Evolutionary conservation across 2,329 filamentous ascomycete species (phyloP), one percentile per base, ranked within the genome.

Genomic region (Huntiella savannae): DNA sequence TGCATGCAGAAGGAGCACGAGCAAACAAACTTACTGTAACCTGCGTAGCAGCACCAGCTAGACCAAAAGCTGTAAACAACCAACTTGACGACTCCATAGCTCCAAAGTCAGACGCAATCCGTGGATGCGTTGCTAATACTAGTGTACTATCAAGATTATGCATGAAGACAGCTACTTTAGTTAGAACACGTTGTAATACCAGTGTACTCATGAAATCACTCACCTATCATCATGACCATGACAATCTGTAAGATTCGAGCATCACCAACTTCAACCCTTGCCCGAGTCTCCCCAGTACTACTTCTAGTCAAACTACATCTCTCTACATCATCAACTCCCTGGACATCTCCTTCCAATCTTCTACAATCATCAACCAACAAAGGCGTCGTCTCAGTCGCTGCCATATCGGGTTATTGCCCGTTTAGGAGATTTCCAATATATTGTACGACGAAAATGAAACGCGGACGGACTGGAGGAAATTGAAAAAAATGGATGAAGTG

Each of bases 71-170:
- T 1, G 57, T 57, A 8, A 60, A 56, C 0, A 61, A 42, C 59
- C 56, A 59, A 49, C 67, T 73, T 3, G 73, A 75, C 44, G 71
- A 66, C 12, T 65, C 66, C 4, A 79, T 55, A 33, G 66, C 63
- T 45, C 69, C 62, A 53, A 79, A 79, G 46, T 77, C 69, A 7
- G 74, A 79, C 0, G 73, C 69, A 45, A 79, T 75, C 3, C 63
- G 63, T 1, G 71, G 70, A 49, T 79, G 74, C 0, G 78, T 80
- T 0, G 80, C 78, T 32, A 84, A 61, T 0, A 84, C 68, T 0
- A 84, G 61, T 1, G 75, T 77, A 0, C 63, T 60, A 54, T 85
- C 80, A 12, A 72, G 70, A 46, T 77, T 76, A 5, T 71, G 70
- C 10, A 81, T 70, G 52, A 84, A 82, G 11, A 79, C 47, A 7